Percentiles rank a stretch among this genome's conserved stretches.
These are phyloP conservation scores for Massarina eburnea DNA, from an alignment of 2,329 filamentous ascomycete species.

Conservation along the genomic window DNA sequence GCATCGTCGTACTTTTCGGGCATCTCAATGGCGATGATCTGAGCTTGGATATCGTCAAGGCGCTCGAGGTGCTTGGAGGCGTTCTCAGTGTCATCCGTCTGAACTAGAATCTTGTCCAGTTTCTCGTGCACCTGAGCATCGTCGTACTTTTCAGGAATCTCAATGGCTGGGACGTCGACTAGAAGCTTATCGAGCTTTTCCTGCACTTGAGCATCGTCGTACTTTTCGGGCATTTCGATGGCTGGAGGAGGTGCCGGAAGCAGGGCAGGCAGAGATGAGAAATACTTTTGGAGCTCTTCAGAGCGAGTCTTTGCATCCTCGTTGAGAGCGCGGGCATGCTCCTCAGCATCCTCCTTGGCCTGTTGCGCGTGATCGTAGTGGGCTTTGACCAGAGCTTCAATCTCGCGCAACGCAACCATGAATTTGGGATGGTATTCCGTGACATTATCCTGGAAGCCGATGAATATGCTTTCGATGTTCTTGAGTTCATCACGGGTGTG, in stretches of 20 bases:
- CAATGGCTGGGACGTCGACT: too few species aligned
- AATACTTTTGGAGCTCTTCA: conserved; percentile 45
- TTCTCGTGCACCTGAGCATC: conserved; percentile 58
- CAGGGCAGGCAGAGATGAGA: conserved; percentile 48
- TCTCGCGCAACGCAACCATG: conserved; percentile 79
- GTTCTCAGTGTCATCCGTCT: conserved; percentile 64
- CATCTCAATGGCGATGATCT: conserved; percentile 52
- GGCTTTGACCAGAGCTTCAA: conserved; percentile 78
- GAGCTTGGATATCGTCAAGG: conserved; percentile 84
- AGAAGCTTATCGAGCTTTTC: conserved; percentile 60
- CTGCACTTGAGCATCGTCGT: conserved; percentile 59
- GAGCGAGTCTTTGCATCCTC: conserved; percentile 48
- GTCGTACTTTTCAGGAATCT: conserved; percentile 55
- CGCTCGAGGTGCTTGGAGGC: conserved; percentile 76
- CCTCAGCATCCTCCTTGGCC: conserved; percentile 47
- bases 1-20: conserved; percentile 53
- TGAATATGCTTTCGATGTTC: conserved; percentile 71
- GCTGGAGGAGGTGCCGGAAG: conserved; percentile 54
- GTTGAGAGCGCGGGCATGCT: conserved; percentile 44
- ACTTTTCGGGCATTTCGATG: conserved; percentile 32
- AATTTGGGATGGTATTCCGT: conserved; percentile 87
- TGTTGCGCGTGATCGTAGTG: conserved; percentile 87
- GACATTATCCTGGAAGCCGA: conserved; percentile 75
- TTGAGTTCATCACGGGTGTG: conserved; percentile 80
- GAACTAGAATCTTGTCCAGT: conserved; percentile 58